Evolutionary conservation across 164 flowering plant species (phyloP).

Genomic region (Santalum album): DNA sequence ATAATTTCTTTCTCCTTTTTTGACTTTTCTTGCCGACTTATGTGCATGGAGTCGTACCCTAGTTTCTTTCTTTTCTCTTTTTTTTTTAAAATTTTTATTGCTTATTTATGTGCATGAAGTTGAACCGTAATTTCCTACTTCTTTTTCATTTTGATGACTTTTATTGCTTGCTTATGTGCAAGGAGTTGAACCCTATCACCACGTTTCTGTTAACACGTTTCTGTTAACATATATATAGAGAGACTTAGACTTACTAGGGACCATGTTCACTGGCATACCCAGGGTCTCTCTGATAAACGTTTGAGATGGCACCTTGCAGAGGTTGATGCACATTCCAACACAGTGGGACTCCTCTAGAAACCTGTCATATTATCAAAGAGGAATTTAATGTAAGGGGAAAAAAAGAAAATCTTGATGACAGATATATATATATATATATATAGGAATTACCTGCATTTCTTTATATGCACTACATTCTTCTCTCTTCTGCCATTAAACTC

Average conservation of each 20-base stretch:
- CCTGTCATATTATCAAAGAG: slow-evolving; percentile 25
- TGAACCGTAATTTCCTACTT: neutral
- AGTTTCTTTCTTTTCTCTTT: slow-evolving; percentile 1
- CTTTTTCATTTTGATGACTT: neutral
- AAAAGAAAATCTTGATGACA: neutral
- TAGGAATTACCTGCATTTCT: slow-evolving; percentile 75
- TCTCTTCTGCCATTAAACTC: slow-evolving; percentile 64
- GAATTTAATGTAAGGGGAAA: slow-evolving; percentile 3
- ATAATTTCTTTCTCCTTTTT: slow-evolving; percentile 4
- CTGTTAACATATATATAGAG: neutral
- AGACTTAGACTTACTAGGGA: slow-evolving; percentile 58
- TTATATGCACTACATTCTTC: slow-evolving; percentile 64
- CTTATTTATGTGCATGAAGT: too few species aligned
- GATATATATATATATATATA: too few species aligned
- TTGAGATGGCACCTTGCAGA: slow-evolving; percentile 83
- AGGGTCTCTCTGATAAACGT: slow-evolving; percentile 65
- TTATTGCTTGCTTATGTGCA: too few species aligned
- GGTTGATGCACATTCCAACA: slow-evolving; percentile 84
- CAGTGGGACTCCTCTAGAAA: slow-evolving; percentile 73
- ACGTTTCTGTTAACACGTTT: too few species aligned
- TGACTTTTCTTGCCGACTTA: too few species aligned
- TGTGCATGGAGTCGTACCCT: too few species aligned
- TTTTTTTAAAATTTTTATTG: too few species aligned
- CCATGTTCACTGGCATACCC: slow-evolving; percentile 86
- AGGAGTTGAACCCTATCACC: too few species aligned